A percentile compares a stretch with the other conserved stretches of the same genome.
These are phyloP conservation scores for Trichodelitschia bisporula DNA, from an alignment of 495 filamentous ascomycete genomes.

Conservation along the genomic window DNA sequence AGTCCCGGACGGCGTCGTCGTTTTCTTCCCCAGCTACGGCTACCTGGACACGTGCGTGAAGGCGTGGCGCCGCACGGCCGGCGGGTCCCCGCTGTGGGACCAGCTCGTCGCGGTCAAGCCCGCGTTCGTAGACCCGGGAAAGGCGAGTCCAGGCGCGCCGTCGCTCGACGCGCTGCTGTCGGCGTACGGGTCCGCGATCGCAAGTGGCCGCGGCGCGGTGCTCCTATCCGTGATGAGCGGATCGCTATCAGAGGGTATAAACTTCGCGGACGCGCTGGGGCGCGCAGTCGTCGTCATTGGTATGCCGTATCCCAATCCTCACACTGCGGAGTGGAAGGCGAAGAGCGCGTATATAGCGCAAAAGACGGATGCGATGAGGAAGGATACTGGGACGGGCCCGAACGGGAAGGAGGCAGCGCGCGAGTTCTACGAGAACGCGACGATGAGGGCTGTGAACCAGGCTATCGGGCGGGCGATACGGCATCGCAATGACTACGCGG, in stretches of 20 bases:
- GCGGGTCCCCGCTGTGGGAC: conserved; percentile 8
- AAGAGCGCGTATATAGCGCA: conserved; percentile 70
- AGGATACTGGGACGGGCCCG: neutral
- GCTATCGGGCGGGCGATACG: conserved; percentile 82
- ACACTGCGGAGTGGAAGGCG: conserved; percentile 76
- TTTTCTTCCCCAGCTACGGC: conserved; percentile 87
- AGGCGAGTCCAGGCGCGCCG: neutral
- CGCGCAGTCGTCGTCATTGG: conserved; percentile 76
- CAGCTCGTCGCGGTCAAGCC: conserved; percentile 9
- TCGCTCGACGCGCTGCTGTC: conserved; percentile 17
- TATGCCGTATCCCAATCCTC: conserved; percentile 77
- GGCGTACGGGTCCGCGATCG: conserved; percentile 45
- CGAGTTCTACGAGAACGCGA: conserved; percentile 85
- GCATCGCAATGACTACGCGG: conserved; percentile 70
- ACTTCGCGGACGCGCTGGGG: conserved; percentile 82
- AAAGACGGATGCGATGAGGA: conserved; percentile 17
- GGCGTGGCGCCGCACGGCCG: conserved; percentile 32
- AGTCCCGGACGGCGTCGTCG: conserved; percentile 80
- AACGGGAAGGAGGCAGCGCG: conserved; percentile 37
- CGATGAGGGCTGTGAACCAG: conserved; percentile 94
- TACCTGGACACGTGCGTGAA: conserved; percentile 53
- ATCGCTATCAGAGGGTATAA: conserved; percentile 90
- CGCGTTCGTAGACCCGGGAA: conserved; percentile 14
- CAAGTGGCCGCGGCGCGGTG: conserved; percentile 41
- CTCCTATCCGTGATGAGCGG: conserved; percentile 90